Evolutionary conservation across 768 basidiomycete species (phyloP).

Genomic region (Mycena crocata): DNA sequence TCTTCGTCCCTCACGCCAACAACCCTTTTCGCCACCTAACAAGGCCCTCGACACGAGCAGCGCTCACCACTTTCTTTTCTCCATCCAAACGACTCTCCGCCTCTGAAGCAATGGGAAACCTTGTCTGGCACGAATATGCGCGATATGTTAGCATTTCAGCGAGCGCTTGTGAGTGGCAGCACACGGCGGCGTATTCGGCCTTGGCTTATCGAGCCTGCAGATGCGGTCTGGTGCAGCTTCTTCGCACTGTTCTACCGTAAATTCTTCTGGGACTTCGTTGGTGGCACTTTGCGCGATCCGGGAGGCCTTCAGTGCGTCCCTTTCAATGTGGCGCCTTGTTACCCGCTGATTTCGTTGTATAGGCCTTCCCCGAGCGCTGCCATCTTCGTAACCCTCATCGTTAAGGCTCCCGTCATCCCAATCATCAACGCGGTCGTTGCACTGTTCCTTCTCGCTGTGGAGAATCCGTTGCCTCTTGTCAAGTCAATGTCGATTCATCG

Average conservation of each 20-base stretch:
- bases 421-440: conserved; percentile 73
- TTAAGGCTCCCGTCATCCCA: conserved; percentile 82
- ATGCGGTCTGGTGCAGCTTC: conserved; percentile 84
- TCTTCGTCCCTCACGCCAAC: conserved; percentile 41
- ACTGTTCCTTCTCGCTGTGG: conserved; percentile 70
- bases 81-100: conserved; percentile 22
- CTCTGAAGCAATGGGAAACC: conserved; percentile 72
- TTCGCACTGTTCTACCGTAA: conserved; percentile 89
- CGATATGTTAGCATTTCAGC: conserved; percentile 77
- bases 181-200: not conserved
- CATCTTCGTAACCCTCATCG: conserved; percentile 79
- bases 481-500: conserved; percentile 71
- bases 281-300: conserved; percentile 79
- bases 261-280: conserved; percentile 97
- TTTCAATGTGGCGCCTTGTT: not conserved
- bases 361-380: conserved; percentile 72
- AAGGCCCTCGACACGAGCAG: conserved; percentile 36
- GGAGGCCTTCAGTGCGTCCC: conserved; percentile 81
- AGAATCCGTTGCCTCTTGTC: conserved; percentile 74
- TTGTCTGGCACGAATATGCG: conserved; percentile 85
- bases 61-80: conserved; percentile 35
- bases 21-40: conserved; percentile 31
- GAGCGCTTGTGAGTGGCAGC: conserved; percentile 70
- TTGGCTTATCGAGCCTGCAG: conserved; percentile 50
- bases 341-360: conserved; percentile 8